Conservation (phyloP, 169 alveolate genomes). For the Fabrea salina region DNA sequence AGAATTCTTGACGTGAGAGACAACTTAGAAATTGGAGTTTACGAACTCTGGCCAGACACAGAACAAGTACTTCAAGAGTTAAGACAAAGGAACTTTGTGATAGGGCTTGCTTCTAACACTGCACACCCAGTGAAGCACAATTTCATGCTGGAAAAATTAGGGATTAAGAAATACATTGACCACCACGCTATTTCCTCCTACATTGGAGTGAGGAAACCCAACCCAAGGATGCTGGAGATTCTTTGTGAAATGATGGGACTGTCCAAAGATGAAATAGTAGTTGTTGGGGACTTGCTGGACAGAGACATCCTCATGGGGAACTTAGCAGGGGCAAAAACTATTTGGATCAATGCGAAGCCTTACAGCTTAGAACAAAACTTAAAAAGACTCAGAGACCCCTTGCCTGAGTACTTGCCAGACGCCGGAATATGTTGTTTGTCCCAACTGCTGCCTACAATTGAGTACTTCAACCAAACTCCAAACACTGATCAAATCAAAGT, state of each 20-base stretch:
- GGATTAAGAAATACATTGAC: slow-evolving; percentile 2
- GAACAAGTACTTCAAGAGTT: background rate
- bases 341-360: slow-evolving; percentile 22
- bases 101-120: slow-evolving; percentile 29
- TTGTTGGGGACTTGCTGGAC: slow-evolving; percentile 31
- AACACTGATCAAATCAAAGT: background rate
- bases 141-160: background rate
- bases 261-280: background rate
- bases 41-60: slow-evolving; percentile 33
- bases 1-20: background rate
- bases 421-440: slow-evolving; percentile 20
- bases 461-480: background rate
- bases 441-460: background rate
- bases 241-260: background rate
- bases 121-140: slow-evolving; percentile 32
- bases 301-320: slow-evolving; percentile 27
- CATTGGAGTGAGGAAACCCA: slow-evolving; percentile 17
- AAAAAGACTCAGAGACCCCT: slow-evolving; percentile 8
- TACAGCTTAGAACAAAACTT: slow-evolving; percentile 14
- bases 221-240: slow-evolving; percentile 21
- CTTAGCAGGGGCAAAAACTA: background rate
- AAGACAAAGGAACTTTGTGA: background rate
- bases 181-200: background rate
- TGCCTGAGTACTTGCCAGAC: background rate
- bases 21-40: background rate